phyloP scores from a whole-genome alignment of 805 yeast genomes.

The Blastobotrys chiropterorum region DNA sequence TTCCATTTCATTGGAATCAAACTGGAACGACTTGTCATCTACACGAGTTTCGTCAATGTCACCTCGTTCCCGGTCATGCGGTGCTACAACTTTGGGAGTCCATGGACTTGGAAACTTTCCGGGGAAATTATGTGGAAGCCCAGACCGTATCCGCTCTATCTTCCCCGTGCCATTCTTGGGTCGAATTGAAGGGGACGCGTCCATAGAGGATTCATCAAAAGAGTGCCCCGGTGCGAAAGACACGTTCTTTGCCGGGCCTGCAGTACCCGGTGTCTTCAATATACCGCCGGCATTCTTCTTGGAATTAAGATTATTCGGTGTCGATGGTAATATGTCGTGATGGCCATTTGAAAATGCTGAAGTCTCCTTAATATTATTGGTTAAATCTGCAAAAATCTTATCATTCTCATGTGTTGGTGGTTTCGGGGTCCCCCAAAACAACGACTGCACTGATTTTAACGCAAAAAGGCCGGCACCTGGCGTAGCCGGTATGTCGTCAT shows the following conservation, averaged over 20 bases:
- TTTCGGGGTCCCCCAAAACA: conserved; percentile 19
- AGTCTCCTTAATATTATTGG: neutral
- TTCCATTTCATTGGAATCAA: neutral
- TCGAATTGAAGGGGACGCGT: neutral
- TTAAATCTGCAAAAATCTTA: conserved; percentile 3
- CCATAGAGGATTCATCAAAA: neutral
- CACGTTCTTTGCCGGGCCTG: conserved; percentile 14
- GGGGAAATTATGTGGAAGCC: conserved; percentile 18
- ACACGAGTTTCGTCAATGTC: neutral
- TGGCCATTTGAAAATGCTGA: neutral
- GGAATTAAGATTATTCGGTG: neutral
- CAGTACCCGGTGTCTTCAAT: conserved; percentile 18
- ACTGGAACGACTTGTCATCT: neutral
- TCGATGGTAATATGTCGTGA: neutral
- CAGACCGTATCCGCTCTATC: conserved; percentile 14
- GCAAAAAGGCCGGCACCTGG: conserved; percentile 21
- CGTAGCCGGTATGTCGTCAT: conserved; percentile 16
- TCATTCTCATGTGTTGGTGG: conserved; percentile 7
- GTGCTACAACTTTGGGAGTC: conserved; percentile 15
- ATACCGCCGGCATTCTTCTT: conserved; percentile 9
- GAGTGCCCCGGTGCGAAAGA: conserved; percentile 13
- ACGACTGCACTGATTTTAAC: conserved; percentile 17
- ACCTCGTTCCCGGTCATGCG: neutral
- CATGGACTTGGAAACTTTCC: conserved; percentile 23
- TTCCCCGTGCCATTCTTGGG: neutral